Conservation (phyloP, 108 stramenopile genomes). For the Skeletonema costatum region DNA sequence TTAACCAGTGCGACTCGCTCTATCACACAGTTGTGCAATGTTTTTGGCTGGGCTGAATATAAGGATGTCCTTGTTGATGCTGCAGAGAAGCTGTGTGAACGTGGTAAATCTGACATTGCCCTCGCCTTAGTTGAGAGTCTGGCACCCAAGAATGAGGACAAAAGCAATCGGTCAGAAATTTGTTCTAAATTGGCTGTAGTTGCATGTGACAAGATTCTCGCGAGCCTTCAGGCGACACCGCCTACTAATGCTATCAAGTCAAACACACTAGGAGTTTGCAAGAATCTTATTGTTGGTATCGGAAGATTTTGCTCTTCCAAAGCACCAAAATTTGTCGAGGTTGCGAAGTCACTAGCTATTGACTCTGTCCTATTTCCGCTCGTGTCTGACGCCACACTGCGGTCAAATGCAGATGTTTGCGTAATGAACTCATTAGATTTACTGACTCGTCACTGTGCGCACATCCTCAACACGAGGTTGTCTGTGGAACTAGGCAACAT, state of each 20-base stretch:
- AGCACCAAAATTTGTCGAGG: conserved; percentile 4
- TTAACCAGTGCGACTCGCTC: neutral
- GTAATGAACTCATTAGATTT: neutral
- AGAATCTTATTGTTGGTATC: neutral
- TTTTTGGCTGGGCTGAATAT: neutral
- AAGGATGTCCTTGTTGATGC: conserved; percentile 9
- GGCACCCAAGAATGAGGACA: neutral
- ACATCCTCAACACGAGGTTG: neutral
- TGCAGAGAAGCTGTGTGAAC: conserved; percentile 1
- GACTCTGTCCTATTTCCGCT: conserved; percentile 15
- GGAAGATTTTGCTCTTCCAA: conserved; percentile 7
- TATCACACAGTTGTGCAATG: conserved; percentile 1
- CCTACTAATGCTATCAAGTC: neutral
- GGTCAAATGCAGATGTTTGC: conserved; percentile 1
- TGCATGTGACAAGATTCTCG: conserved; percentile 6
- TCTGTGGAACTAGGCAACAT: neutral
- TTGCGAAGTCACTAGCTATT: conserved; percentile 6
- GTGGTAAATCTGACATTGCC: neutral
- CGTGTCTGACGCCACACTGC: conserved; percentile 6
- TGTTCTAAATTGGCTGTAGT: conserved; percentile 6
- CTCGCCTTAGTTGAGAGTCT: neutral
- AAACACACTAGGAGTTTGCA: neutral
- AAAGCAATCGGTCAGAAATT: conserved; percentile 6
- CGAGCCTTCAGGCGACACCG: neutral
- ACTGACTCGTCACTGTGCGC: neutral